A percentile compares a stretch with the other conserved stretches of the same genome.
phyloP scores from a whole-genome alignment of 305 asterid genomes.

The Fraxinus angustifolia region DNA sequence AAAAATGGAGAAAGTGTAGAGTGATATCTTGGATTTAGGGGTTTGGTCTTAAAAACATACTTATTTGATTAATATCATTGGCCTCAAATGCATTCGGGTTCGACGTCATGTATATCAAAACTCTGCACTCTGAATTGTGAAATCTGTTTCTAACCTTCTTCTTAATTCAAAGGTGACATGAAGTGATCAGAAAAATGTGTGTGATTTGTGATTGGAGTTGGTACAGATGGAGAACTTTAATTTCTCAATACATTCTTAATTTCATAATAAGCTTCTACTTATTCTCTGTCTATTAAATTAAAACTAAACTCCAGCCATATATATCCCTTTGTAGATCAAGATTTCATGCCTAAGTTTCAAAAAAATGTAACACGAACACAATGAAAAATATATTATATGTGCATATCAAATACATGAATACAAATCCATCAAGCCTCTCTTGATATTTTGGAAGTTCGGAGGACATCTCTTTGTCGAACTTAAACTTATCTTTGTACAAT shows the following conservation, averaged over 20 bases:
- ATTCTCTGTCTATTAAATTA: neutral
- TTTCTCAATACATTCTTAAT: neutral
- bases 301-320: neutral
- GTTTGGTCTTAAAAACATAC: neutral
- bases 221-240: neutral
- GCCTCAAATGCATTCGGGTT: neutral
- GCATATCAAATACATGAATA: neutral
- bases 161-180: neutral
- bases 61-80: neutral
- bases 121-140: neutral
- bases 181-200: neutral
- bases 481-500: neutral
- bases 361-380: neutral
- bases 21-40: neutral
- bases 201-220: neutral
- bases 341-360: neutral
- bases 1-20: neutral
- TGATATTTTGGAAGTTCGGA: neutral
- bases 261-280: neutral
- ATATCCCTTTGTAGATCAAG: neutral
- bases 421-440: neutral
- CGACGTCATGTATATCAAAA: neutral
- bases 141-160: neutral
- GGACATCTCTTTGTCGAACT: neutral
- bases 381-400: neutral